A percentile compares a stretch with the other conserved stretches of the same genome.
Conservation (phyloP, 768 basidiomycete genomes). For the Tylopilus sp. region DNA sequence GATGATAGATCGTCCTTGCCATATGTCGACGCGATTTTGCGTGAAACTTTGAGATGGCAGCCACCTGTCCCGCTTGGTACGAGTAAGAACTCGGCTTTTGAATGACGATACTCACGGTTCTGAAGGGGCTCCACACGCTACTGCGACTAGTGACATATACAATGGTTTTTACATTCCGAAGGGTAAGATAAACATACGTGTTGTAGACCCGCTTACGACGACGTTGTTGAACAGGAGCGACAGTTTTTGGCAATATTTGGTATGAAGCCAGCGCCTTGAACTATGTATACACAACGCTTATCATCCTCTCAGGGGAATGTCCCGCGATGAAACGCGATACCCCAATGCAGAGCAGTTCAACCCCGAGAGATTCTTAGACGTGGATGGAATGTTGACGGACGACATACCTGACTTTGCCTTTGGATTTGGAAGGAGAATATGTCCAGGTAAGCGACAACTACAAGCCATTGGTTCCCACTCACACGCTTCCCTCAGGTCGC, state of each 20-base stretch:
- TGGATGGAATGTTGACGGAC: slow-evolving; percentile 6
- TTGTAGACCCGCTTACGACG: background rate
- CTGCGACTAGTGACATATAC: slow-evolving; percentile 39
- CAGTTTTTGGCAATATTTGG: slow-evolving; percentile 14
- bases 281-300: background rate
- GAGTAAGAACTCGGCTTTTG: background rate
- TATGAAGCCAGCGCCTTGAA: background rate
- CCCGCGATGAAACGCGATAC: slow-evolving; percentile 19
- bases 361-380: slow-evolving; percentile 12
- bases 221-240: slow-evolving; percentile 5
- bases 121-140: slow-evolving; percentile 15
- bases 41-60: slow-evolving; percentile 12
- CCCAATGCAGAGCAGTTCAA: slow-evolving; percentile 14
- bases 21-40: slow-evolving; percentile 12
- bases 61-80: slow-evolving; percentile 6
- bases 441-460: slow-evolving; percentile 7
- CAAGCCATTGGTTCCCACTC: background rate
- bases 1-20: slow-evolving; percentile 4
- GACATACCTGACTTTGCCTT: slow-evolving; percentile 12
- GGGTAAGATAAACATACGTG: slow-evolving; percentile 24
- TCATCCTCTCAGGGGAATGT: slow-evolving; percentile 12
- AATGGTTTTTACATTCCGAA: slow-evolving; percentile 49
- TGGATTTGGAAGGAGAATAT: slow-evolving; percentile 16
- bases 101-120: background rate
- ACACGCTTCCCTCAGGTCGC: background rate